Conservation (phyloP, 2,329 filamentous ascomycete genomes). For the Cladosporium colombiae region DNA sequence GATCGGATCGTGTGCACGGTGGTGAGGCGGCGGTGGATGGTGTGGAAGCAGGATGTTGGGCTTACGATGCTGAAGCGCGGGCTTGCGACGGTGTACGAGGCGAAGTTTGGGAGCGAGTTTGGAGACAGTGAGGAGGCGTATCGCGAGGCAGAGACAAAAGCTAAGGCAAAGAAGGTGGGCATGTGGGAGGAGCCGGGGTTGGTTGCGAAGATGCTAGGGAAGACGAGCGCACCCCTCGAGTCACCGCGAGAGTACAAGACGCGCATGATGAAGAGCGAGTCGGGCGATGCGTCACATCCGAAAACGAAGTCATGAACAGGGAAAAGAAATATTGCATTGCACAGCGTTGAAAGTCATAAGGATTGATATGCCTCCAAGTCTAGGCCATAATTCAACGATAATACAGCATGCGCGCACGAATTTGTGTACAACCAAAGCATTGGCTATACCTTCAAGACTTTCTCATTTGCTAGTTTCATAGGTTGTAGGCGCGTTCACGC, state of each 20-base stretch:
- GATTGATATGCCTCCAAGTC: background rate
- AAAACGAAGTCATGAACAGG: conserved; percentile 1
- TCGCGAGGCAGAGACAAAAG: conserved; percentile 59
- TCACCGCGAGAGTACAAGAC: conserved; percentile 87
- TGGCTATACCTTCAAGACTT: no score
- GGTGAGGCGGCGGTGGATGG: conserved; percentile 44
- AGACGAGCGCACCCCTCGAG: conserved; percentile 63
- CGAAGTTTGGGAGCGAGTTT: conserved; percentile 86
- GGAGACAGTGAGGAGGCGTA: conserved; percentile 67
- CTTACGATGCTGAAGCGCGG: conserved; percentile 85
- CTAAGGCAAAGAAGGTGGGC: conserved; percentile 44
- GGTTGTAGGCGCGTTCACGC: no score
- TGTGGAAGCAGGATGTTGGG: conserved; percentile 78
- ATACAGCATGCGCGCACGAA: background rate
- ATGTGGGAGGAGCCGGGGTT: conserved; percentile 64
- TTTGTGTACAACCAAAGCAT: no score
- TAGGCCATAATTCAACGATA: background rate
- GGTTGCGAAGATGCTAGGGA: conserved; percentile 47
- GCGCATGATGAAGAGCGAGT: conserved; percentile 46
- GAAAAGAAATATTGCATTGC: background rate
- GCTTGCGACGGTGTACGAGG: conserved; percentile 89
- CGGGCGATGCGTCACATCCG: background rate
- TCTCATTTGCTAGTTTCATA: no score
- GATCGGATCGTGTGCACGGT: conserved; percentile 86
- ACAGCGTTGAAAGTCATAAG: background rate